These are phyloP conservation scores for Lipomyces yamadae DNA, from an alignment of 805 yeast genomes.

Conservation along the genomic window DNA sequence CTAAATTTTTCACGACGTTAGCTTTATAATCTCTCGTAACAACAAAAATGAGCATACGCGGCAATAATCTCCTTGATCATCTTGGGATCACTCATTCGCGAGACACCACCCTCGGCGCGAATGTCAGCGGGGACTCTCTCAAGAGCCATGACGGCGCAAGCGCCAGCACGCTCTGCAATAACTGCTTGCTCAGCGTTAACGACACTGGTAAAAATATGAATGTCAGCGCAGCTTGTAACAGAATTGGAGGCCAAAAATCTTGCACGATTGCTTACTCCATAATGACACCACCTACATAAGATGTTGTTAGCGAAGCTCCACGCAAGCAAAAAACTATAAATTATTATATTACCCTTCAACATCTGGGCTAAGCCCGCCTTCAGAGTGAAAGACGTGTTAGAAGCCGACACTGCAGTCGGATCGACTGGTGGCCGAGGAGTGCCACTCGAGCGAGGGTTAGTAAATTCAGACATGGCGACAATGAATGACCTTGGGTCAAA, in stretches of 20 bases:
- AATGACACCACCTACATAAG: constrained; percentile 47
- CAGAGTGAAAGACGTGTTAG: constrained; percentile 49
- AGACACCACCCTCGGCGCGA: constrained; percentile 79
- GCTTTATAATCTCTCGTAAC: background rate
- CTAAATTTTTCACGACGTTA: constrained; percentile 13
- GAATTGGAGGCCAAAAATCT: no score
- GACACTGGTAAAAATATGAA: constrained; percentile 21
- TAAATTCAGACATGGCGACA: background rate
- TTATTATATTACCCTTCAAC: constrained; percentile 70
- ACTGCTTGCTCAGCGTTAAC: constrained; percentile 71
- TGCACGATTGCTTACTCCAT: constrained; percentile 46
- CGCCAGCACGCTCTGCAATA: constrained; percentile 83
- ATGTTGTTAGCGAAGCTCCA: background rate
- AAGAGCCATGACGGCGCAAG: constrained; percentile 88
- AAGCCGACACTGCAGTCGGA: constrained; percentile 26
- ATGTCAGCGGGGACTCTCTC: constrained; percentile 86
- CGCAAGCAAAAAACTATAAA: background rate
- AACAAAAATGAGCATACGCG: constrained; percentile 43
- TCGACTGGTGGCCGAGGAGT: constrained; percentile 42
- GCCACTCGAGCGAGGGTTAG: constrained; percentile 1
- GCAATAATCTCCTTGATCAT: constrained; percentile 77
- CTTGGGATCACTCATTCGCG: constrained; percentile 84
- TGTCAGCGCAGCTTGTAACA: constrained; percentile 5
- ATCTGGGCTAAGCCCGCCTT: constrained; percentile 85
- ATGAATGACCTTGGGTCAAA: background rate